Evolutionary conservation across 345 rosid species (phyloP), one percentile per base, ranked within the genome.

Genomic region (Eucalyptus rudis): DNA sequence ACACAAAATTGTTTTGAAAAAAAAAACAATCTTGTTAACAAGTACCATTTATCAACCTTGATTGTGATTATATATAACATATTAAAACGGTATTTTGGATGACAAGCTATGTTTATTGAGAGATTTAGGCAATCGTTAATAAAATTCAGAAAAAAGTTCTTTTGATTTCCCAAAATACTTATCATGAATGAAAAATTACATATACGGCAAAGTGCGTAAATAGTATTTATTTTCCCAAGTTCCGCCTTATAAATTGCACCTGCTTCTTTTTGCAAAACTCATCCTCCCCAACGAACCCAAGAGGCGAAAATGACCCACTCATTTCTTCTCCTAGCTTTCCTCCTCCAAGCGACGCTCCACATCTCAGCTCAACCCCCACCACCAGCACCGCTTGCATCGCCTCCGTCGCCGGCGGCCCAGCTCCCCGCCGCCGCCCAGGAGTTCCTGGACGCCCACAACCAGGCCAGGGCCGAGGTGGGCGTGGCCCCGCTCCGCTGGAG

Each of bases 401-500:
- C 59, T 1, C 54, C 29, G 44, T 24, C 87, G 86, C 91, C 90
- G 50, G 40, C 25, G 12, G 76, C 88, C 58, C 16, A 8, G 9
- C 88, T 89, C 50, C 89, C 95, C 51, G 76, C 86, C 3, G 89
- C 92, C 12, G 94, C 94, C 51, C 90, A 87, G 68, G 96, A 94
- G 87, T 96, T 92, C 92, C 91, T 94, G 49, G 93, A 93, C 8
- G 91, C 95, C 11, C 99, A 96, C 93, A 96, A 96, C 94, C 93
- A 90, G 47, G 99, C 98, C 22, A 92, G 99, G 90, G 92, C 97
- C 17, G 91, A 89, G 49, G 97, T 97, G 2, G 95, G 96, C 13
- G 96, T 96, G 27, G 58, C 90, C 15, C 96, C 97, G 22, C 93
- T 97, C 33, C 91, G 86, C 62, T 97, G 99, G 99, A 96, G 96